Evolutionary conservation across 352 stramenopile species (phyloP), one percentile per base, ranked within the genome.

Genomic region (Elongisporangium senticosum): DNA sequence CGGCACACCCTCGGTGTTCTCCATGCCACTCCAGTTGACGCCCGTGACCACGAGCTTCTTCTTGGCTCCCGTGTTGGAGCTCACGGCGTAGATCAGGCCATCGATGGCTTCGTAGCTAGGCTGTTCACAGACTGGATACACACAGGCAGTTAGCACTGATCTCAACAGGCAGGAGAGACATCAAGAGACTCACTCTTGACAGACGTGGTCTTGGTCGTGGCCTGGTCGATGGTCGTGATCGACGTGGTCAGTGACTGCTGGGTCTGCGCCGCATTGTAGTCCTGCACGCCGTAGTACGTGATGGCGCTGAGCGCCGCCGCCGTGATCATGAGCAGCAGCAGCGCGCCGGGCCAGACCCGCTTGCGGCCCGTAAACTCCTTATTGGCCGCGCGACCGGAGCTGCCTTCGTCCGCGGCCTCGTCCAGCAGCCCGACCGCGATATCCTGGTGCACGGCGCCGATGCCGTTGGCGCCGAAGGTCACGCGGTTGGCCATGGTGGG

Each of bases 1-100:
- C 1, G 84, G 84, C 20, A 93, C 82, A 13, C 84, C 84, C 51
- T 91, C 82, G 0, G 65, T 24, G 62, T 93, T 91, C 67, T 93
- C 84, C 84, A 93, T 93, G 54, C 84, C 84, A 52, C 82, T 93
- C 84, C 84, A 93, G 65, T 93, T 93, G 67, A 93, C 89, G 37
- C 84, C 84, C n/a, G 81, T 93, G 55, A 93, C 87, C 48, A 83
- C 72, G 7, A 93, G 65, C 50, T 86, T 73, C 60, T 87, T 57
- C 58, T 84, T 83, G 13, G 72, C 55, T 19, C 75, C 74, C 21
- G 59, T 71, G 37, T 77, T 72, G 22, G 69, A 78, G 55, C 79
- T 65, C 15, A 51, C 79, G 37, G 84, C 84, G 62, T 86, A 90
- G 53, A 93, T 74, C 64, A 87, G 85, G 43, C 76, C 74, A 2